phyloP scores from a whole-genome alignment of 306 rosid species.

The Echinosophora koreensis region DNA sequence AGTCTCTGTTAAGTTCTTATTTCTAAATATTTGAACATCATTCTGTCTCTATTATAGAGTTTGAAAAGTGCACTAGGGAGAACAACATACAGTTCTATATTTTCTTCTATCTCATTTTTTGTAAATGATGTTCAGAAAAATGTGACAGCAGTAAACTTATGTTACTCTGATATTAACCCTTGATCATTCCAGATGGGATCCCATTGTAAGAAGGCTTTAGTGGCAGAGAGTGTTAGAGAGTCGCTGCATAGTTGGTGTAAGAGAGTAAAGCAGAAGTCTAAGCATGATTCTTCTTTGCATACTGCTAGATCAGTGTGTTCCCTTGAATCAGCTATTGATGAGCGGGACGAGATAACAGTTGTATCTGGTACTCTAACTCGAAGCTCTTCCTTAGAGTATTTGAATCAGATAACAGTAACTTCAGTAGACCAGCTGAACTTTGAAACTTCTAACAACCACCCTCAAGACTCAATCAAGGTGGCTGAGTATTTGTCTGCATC shows the following conservation, averaged over 20 bases:
- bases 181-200: conserved; percentile 84
- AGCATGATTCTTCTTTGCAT: conserved; percentile 58
- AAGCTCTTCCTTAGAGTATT: conserved; percentile 71
- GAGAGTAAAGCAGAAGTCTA: conserved; percentile 87
- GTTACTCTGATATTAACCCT: conserved; percentile 11
- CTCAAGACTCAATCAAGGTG: conserved; percentile 50
- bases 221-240: conserved; percentile 88
- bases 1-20: neutral
- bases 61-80: neutral
- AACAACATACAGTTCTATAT: neutral
- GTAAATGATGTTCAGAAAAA: conserved; percentile 8
- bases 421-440: conserved; percentile 58
- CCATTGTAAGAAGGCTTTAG: conserved; percentile 78
- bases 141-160: neutral
- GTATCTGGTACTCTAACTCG: conserved; percentile 83
- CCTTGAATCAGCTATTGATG: conserved; percentile 72
- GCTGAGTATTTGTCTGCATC: conserved; percentile 59
- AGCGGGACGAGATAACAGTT: conserved; percentile 81
- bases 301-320: conserved; percentile 88
- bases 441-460: conserved; percentile 42
- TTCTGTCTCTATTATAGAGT: neutral
- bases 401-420: conserved; percentile 75
- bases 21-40: conserved; percentile 8
- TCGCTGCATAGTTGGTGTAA: conserved; percentile 98
- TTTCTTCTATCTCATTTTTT: neutral